phyloP scores from a whole-genome alignment of 139 green algal genomes.

The Closterium sp. region DNA sequence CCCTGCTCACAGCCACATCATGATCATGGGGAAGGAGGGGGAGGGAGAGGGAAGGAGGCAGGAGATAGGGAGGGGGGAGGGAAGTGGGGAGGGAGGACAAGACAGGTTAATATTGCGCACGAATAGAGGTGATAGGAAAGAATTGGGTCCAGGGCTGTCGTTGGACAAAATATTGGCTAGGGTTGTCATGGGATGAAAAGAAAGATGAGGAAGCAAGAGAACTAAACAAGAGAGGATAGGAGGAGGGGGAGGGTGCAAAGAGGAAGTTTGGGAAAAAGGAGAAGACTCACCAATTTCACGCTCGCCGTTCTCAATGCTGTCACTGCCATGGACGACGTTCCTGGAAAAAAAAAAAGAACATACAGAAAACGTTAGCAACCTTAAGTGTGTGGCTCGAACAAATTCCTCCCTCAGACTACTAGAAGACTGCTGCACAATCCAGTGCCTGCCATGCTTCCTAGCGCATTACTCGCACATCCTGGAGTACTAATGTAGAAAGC shows the following conservation, averaged over 20 bases:
- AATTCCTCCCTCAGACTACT: neutral
- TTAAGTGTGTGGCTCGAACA: neutral
- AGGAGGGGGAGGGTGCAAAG: neutral
- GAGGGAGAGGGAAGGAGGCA: too few relatives aligned
- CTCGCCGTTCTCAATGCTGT: slow-evolving; percentile 88
- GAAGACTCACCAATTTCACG: slow-evolving; percentile 76
- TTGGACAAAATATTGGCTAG: too few relatives aligned
- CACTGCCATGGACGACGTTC: slow-evolving; percentile 92
- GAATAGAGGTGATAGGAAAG: too few relatives aligned
- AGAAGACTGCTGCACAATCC: slow-evolving; percentile 15
- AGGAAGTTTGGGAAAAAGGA: neutral
- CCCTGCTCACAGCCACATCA: neutral
- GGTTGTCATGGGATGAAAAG: too few relatives aligned
- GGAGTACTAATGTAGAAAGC: neutral
- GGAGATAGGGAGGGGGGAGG: neutral
- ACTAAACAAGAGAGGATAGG: neutral
- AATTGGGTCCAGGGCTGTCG: too few relatives aligned
- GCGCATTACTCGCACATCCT: neutral
- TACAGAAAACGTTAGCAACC: neutral
- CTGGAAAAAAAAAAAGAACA: slow-evolving; percentile 49
- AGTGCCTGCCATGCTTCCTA: neutral
- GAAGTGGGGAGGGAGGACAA: neutral
- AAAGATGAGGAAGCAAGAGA: too few relatives aligned
- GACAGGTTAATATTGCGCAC: neutral
- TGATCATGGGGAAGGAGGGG: slow-evolving; percentile 88